These are phyloP conservation scores for Fusarium newnesense DNA, from an alignment of 2,329 filamentous ascomycete genomes.

Conservation along the genomic window DNA sequence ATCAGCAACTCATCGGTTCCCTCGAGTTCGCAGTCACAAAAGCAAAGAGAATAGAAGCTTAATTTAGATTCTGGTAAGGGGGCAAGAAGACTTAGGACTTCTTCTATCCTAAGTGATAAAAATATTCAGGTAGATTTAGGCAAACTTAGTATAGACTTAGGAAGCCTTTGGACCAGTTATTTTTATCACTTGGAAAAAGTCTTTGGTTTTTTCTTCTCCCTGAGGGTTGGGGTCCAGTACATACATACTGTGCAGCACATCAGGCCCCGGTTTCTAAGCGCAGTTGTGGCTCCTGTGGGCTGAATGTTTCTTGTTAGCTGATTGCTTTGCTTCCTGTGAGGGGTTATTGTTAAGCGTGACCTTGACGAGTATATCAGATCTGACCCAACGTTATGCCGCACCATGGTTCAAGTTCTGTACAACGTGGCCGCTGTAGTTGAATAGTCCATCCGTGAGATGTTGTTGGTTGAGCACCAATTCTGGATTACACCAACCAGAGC, in stretches of 20 bases:
- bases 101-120: not conserved
- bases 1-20: constrained; percentile 2
- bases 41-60: constrained; percentile 16
- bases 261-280: constrained; percentile 6
- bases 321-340: constrained; percentile 26
- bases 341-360: not conserved
- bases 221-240: not conserved
- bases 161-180: not conserved
- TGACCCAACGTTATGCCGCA: not conserved
- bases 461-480: constrained; percentile 10
- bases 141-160: not conserved
- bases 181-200: not conserved
- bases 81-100: not conserved
- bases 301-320: constrained; percentile 13
- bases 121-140: not conserved
- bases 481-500: constrained; percentile 15
- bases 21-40: constrained; percentile 12
- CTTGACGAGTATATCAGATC: constrained; percentile 11
- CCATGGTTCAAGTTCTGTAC: not conserved
- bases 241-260: not conserved
- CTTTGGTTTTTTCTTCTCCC: not conserved
- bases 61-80: not conserved
- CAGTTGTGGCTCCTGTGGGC: constrained; percentile 32
- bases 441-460: constrained; percentile 9
- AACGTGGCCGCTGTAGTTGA: constrained; percentile 6